Evolutionary conservation across 1,284 basidiomycete genomes (phyloP), one percentile per base, ranked within the genome.

Genomic region (Cerrena zonata): DNA sequence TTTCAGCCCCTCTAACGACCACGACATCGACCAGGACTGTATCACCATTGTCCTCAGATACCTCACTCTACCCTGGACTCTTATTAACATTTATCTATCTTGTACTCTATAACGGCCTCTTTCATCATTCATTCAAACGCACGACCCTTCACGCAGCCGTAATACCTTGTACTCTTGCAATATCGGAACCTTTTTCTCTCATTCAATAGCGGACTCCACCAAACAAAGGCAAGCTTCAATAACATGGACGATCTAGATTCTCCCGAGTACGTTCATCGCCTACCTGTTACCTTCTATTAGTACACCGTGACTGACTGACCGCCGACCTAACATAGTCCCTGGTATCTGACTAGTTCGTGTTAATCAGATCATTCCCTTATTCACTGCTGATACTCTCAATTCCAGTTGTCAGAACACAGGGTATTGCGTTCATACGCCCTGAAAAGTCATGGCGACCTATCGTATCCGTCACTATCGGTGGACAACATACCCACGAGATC

Each of bases 391-490:
- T n/a, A n/a, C n/a, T 21, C n/a, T 18, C 23, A 22, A 4, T 26
- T 11, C 10, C 49, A 69, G 67, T 69, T 5, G 53, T 69, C 25
- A 62, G 67, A 12, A 65, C 63, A 24, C 62, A 65, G 26, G 67
- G 68, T 7, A 50, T 69, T n/a, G 49, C 50, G 27, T 63, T 63
- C 50, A 23, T 69, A 22, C 67, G 68, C 24, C 65, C 66, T 7
- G 69, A 69, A 48, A 67, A 62, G 58, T 62, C 67, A 34, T 86
- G 84, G 83, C 63, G 80, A 22, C 82, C 84, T 1, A 77, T 86
- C 42, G 68, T 87, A 39, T 71, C 74, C 0, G 60, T 86, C 11
- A 55, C 58, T 18, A 71, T 79, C 21, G 77, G 78, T 50, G 67
- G 69, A 2, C 69, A 75, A 21, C 70, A 74, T 18, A 53, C 53